A percentile compares a stretch with the other conserved stretches of the same genome.
Evolutionary conservation across 192 early-diverging fungal genomes (phyloP).

Genomic region (Linderina pennispora): DNA sequence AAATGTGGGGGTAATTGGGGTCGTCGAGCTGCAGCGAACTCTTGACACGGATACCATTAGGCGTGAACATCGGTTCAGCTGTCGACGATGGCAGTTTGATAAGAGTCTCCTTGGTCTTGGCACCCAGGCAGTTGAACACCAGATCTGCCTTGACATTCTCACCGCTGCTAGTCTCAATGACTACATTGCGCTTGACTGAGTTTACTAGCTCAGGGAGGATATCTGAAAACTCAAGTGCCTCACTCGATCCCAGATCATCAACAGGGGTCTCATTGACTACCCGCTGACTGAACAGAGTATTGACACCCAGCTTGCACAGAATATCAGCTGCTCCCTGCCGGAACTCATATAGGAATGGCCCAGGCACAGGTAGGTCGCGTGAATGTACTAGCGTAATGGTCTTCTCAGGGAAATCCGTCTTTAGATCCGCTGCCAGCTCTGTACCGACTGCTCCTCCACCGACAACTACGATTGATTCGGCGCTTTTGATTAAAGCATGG

Average conservation of each 20-base stretch:
- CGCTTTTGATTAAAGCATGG: constrained; percentile 23
- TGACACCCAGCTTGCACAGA: constrained; percentile 41
- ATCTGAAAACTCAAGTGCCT: constrained; percentile 29
- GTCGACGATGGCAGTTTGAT: constrained; percentile 31
- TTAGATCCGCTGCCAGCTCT: constrained; percentile 66
- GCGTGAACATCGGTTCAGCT: constrained; percentile 13
- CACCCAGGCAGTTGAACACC: constrained; percentile 33
- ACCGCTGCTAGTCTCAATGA: constrained; percentile 20
- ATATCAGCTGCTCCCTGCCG: constrained; percentile 28
- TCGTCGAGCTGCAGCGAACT: constrained; percentile 63
- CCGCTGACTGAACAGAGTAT: constrained; percentile 46
- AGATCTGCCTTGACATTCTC: constrained; percentile 19
- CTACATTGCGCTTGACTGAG: constrained; percentile 29
- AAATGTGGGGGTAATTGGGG: constrained; percentile 59
- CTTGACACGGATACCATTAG: constrained; percentile 45
- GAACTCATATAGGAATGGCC: constrained; percentile 51
- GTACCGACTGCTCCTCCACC: constrained; percentile 73
- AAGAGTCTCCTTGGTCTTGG: constrained; percentile 20
- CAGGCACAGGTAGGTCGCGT: constrained; percentile 50
- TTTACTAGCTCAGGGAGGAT: constrained; percentile 42
- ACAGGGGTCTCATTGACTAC: constrained; percentile 35
- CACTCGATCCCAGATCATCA: constrained; percentile 4
- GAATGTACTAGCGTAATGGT: constrained; percentile 42
- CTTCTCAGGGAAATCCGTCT: constrained; percentile 33
- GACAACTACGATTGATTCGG: constrained; percentile 55